A percentile compares a stretch with the other conserved stretches of the same genome.
These are phyloP conservation scores for Dendrocalamus sinicus DNA, from an alignment of 176 grass and related monocot genomes.

Conservation along the genomic window DNA sequence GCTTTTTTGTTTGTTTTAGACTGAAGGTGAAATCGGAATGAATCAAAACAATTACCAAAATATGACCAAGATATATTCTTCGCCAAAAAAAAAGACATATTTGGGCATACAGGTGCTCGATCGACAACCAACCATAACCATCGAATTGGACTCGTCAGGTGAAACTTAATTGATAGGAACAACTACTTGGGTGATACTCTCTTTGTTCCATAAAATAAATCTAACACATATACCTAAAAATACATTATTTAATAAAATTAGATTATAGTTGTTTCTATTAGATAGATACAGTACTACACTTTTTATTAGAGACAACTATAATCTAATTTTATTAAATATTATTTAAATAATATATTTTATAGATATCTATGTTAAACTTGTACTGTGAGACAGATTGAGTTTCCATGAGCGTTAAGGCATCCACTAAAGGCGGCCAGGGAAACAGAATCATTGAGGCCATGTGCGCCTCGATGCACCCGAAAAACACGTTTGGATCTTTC, in stretches of 20 bases:
- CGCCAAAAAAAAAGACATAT: too few relatives aligned
- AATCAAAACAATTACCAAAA: not conserved
- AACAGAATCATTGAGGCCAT: not conserved
- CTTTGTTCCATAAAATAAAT: too few relatives aligned
- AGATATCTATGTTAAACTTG: too few relatives aligned
- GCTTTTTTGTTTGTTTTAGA: not conserved
- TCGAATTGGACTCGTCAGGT: not conserved
- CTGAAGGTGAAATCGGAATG: not conserved
- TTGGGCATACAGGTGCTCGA: not conserved
- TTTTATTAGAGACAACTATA: too few relatives aligned
- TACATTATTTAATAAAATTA: too few relatives aligned
- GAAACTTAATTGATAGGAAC: not conserved
- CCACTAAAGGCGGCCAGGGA: not conserved
- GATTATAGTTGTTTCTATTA: too few relatives aligned
- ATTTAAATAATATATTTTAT: too few relatives aligned
- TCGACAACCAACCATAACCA: not conserved
- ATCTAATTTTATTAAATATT: too few relatives aligned
- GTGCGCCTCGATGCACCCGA: constrained; percentile 13
- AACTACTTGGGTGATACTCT: not conserved
- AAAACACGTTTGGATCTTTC: constrained; percentile 15
- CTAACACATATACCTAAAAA: too few relatives aligned
- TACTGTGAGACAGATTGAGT: too few relatives aligned
- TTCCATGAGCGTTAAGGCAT: too few relatives aligned
- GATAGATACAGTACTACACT: too few relatives aligned
- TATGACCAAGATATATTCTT: not conserved